Base-by-base conservation (phyloP, 1,284 basidiomycete genomes). In the Leccinum huronense region DNA sequence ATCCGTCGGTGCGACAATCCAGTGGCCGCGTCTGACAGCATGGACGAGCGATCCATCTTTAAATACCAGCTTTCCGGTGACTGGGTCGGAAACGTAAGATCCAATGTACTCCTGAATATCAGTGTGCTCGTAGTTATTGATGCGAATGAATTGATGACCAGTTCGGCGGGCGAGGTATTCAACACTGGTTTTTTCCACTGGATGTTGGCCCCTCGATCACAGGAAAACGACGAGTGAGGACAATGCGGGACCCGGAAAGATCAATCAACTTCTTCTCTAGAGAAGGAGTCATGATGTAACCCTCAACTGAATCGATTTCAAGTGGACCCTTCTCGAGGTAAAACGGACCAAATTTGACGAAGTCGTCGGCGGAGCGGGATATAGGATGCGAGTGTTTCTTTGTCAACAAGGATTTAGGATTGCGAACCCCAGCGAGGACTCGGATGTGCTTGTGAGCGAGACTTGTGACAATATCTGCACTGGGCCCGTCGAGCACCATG, bases 81-180 rank as follows among this genome's bases (percentile, higher is more conserved):
- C 77, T 5, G 95, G 87, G 76, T 99, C 96, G 1, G 97, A 95
- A 13, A 97, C 88, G 73, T 99, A 99, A 0, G 95, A 96, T 6
- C 97, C 97, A 59, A 99, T 84, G 74, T 99, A 99, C 75, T 99
- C 97, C 74, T 99, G 97, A 58, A 97, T 96, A 76, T 99, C 97
- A 5, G 97, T 99, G 75, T 99, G 97, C 72, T 99, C 97, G 79
- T 99, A 97, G 73, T 99, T 99, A 80, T 99, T 99, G 84, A 99
- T 98, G 42, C 97, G 93, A 33, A 99, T 90, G 75, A 99, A 99
- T 34, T 87, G 86, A 80, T 99, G 97, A 0, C 97, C 97, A 0
- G 97, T 98, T 64, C 93, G 85, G 65, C 87, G 87, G 2, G 97
- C 97, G 23, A 99, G 86, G 76, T 97, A 98, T 79, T 98, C 96